Evolutionary conservation across 208 protist species (phyloP).

Genomic region (Leishmania amazonensis): DNA sequence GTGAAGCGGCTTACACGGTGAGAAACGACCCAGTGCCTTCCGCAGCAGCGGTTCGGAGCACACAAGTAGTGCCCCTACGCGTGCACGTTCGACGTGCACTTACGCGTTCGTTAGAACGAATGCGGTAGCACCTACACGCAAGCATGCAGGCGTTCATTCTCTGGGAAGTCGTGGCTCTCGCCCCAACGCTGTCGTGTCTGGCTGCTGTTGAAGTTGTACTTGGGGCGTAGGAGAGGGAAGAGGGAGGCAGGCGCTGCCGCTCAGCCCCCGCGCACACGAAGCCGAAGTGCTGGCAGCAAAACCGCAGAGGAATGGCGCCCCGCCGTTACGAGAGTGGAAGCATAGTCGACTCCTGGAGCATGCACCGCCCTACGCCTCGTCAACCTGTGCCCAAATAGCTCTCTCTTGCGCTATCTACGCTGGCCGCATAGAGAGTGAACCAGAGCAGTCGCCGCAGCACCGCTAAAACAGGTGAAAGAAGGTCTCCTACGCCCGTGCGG

Average conservation of each 20-base stretch:
- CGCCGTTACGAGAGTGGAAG: background rate
- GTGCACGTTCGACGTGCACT: background rate
- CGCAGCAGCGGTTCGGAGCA: background rate
- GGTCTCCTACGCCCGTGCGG: conserved; percentile 16
- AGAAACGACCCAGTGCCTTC: background rate
- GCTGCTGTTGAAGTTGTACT: background rate
- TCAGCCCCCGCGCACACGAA: background rate
- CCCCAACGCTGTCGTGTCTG: background rate
- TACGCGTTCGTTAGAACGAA: background rate
- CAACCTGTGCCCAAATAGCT: background rate
- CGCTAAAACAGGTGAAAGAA: conserved; percentile 57
- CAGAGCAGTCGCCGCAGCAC: background rate
- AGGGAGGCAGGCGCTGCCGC: background rate
- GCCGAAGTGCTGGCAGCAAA: background rate
- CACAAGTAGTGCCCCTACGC: background rate
- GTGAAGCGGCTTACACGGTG: background rate
- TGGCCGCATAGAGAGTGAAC: background rate
- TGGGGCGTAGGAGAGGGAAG: background rate
- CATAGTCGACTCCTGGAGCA: background rate
- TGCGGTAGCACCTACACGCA: background rate
- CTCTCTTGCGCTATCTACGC: background rate
- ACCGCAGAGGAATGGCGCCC: background rate
- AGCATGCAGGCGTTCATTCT: background rate
- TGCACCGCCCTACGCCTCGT: background rate
- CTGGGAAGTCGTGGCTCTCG: background rate